A percentile compares a stretch with the other conserved stretches of the same genome.
These are phyloP conservation scores for Stagonosporopsis cucurbitacearum DNA, from an alignment of 2,329 filamentous ascomycete species.

Conservation along the genomic window DNA sequence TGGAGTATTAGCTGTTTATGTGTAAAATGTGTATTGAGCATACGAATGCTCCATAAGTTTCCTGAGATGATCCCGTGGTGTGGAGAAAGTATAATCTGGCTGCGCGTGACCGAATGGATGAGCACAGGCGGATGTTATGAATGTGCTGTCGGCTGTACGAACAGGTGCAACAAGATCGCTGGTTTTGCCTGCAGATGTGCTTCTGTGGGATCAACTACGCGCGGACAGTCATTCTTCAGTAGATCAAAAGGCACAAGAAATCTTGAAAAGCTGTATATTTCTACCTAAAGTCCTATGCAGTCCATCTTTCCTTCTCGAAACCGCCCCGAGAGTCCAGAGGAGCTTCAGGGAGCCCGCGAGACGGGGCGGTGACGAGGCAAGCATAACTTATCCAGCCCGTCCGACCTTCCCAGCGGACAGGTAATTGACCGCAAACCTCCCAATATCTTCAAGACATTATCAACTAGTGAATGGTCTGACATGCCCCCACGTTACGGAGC, in stretches of 20 bases:
- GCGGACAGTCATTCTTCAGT: neutral
- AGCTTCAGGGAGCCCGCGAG: slow-evolving; percentile 3
- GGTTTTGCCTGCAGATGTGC: neutral
- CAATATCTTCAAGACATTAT: slow-evolving; percentile 40
- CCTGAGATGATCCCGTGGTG: too few species aligned
- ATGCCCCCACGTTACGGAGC: neutral
- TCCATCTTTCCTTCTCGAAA: slow-evolving; percentile 7
- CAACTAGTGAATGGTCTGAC: slow-evolving; percentile 18
- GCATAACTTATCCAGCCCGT: slow-evolving; percentile 19
- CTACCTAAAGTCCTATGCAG: slow-evolving; percentile 10
- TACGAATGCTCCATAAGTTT: too few species aligned
- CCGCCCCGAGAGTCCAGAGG: slow-evolving; percentile 13
- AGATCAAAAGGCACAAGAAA: neutral
- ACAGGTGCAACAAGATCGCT: too few species aligned
- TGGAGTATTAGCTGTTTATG: neutral
- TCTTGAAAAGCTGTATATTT: slow-evolving; percentile 11
- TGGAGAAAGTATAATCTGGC: too few species aligned
- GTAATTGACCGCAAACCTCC: slow-evolving; percentile 17
- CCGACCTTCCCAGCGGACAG: slow-evolving; percentile 30
- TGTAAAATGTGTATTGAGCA: too few species aligned
- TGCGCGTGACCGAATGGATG: too few species aligned
- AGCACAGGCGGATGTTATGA: too few species aligned
- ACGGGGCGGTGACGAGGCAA: slow-evolving; percentile 9
- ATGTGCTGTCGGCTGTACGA: too few species aligned
- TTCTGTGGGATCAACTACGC: neutral